Evolutionary conservation across 192 early-diverging fungal species (phyloP), one percentile per base, ranked within the genome.

Genomic region (Dissophora ornata): DNA sequence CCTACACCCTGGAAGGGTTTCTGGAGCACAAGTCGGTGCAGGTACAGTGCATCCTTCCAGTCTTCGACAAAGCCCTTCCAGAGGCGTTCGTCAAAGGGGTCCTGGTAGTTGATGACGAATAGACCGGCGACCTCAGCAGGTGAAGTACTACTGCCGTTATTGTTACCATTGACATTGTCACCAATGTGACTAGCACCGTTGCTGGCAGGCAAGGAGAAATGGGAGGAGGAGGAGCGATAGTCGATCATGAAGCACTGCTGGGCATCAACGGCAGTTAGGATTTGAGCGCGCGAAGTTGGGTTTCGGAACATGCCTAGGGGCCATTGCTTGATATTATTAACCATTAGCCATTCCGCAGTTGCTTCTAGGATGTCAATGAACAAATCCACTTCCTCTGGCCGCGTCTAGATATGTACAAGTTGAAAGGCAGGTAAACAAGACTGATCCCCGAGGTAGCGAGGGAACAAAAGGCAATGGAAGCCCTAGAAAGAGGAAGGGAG

Each of bases 21-120:
- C 51, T 36, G 44, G 2, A 75, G 11, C 1, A 75, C 50, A 5
- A 75, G 63, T 0, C 71, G 71, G 48, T 75, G 71, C 0, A 75
- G 33, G 33, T 66, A 75, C 2, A 75, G 10, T 0, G 71, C 71
- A 33, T 75, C 71, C n/a, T 34, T 65, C 71, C 71, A 75, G 24
- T 59, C 57, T 0, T 53, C 25, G 1, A 21, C 51, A n/a, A 30
- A 56, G 4, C 26, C 57, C 15, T 55, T 55, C 71, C 71, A 75
- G n/a, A 75, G 44, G 8, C 30, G 15, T 13, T 59, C 36, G 29
- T 75, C 71, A 55, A 62, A 75, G 13, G 49, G 18, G 25, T 75
- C 61, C 9, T 67, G 29, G 19, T 66, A 60, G 48, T 62, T 67
- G 16, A 66, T 5, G 26, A 67, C 25, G 50, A 75, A 75, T 21